phyloP scores from a whole-genome alignment of 1,284 basidiomycete genomes.

The Polyporus tsugae region DNA sequence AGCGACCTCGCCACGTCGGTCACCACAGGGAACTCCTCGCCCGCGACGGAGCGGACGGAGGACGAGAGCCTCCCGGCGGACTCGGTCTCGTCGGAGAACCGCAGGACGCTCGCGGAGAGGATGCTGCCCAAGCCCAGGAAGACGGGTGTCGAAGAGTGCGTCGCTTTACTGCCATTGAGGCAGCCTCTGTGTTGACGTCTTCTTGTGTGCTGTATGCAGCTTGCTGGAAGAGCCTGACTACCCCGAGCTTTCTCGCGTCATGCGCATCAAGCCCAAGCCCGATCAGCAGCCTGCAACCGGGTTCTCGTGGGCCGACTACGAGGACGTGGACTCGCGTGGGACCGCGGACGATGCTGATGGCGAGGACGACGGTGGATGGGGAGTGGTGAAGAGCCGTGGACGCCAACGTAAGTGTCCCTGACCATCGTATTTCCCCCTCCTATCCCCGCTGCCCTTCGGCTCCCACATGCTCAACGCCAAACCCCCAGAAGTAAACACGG shows the following conservation, averaged over 20 bases:
- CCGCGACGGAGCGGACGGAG: conserved; percentile 54
- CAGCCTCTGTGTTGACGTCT: conserved; percentile 11
- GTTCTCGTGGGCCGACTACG: conserved; percentile 80
- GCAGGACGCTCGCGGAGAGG: conserved; percentile 64
- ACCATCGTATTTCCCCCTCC: not conserved
- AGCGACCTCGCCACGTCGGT: conserved; percentile 62
- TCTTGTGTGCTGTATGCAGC: conserved; percentile 44
- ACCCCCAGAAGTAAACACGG: conserved; percentile 32
- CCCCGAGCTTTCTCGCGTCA: conserved; percentile 64
- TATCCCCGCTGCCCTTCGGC: not conserved
- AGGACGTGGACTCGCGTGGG: conserved; percentile 60
- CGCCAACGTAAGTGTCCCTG: conserved; percentile 52
- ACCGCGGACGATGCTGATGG: conserved; percentile 63
- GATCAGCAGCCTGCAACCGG: conserved; percentile 67
- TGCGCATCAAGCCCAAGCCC: conserved; percentile 64
- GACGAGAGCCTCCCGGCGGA: conserved; percentile 42
- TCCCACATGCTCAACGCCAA: conserved; percentile 3
- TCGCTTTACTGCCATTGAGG: conserved; percentile 27
- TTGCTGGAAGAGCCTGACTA: conserved; percentile 68
- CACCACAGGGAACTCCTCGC: conserved; percentile 61
- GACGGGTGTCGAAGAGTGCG: conserved; percentile 74
- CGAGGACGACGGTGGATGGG: conserved; percentile 72
- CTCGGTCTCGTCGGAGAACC: conserved; percentile 36
- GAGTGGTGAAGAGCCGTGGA: conserved; percentile 67
- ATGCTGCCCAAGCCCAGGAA: conserved; percentile 64